Evolutionary conservation across 2,329 filamentous ascomycete genomes (phyloP).

Genomic region (Ceratocystis ficicola): DNA sequence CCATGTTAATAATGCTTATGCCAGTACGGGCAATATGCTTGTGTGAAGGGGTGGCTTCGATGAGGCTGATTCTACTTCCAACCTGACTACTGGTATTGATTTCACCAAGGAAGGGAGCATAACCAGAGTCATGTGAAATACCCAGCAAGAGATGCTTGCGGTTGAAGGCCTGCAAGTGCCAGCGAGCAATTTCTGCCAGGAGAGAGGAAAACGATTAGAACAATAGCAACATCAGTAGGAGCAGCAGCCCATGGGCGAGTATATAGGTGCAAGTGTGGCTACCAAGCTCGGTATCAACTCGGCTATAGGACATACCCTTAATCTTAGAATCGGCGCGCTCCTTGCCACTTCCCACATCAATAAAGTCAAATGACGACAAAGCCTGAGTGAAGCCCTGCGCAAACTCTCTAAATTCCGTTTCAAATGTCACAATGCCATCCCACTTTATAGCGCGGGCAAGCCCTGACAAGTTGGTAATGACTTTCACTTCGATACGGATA

Average conservation of each 20-base stretch:
- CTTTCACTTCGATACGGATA: constrained; percentile 44
- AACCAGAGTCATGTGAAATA: constrained; percentile 49
- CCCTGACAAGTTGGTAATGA: constrained; percentile 43
- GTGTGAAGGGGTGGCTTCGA: constrained; percentile 42
- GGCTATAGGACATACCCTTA: constrained; percentile 35
- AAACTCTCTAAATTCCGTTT: constrained; percentile 44
- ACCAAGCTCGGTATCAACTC: too few relatives aligned
- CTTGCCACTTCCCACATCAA: constrained; percentile 49
- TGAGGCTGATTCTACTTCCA: constrained; percentile 38
- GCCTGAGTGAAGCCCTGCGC: constrained; percentile 47
- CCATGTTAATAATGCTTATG: constrained; percentile 37
- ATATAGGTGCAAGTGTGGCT: neutral
- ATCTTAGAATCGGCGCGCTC: constrained; percentile 49
- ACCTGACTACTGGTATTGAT: constrained; percentile 35
- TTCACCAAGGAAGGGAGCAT: constrained; percentile 47
- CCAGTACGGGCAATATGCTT: constrained; percentile 37
- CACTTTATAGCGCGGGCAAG: constrained; percentile 40
- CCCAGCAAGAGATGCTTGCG: constrained; percentile 51
- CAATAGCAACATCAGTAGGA: neutral
- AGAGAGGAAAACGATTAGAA: constrained; percentile 20
- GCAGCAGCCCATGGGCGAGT: neutral
- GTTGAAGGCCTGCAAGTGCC: constrained; percentile 48
- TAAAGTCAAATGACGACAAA: constrained; percentile 49
- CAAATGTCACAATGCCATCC: constrained; percentile 36
- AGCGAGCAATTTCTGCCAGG: constrained; percentile 37